These are phyloP conservation scores for Claviceps capensis DNA, from an alignment of 2,329 filamentous ascomycete genomes.

Conservation along the genomic window DNA sequence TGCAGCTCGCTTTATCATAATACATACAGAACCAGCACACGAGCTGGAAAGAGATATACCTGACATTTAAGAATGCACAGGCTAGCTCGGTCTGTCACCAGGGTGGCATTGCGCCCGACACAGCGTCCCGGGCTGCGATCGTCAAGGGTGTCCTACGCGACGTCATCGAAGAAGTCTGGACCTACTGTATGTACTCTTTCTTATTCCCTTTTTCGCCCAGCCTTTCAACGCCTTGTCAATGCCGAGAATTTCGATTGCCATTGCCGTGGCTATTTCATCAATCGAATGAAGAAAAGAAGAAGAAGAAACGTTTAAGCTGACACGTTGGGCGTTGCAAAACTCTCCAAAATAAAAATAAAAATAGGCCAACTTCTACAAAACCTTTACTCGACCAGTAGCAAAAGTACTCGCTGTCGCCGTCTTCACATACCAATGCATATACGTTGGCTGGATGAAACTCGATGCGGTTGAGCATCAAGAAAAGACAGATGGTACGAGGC, in stretches of 20 bases:
- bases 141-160: constrained; percentile 12
- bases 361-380: constrained; percentile 58
- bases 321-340: neutral
- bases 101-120: neutral
- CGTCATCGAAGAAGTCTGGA: constrained; percentile 12
- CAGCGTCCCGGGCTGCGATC: neutral
- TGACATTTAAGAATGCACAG: neutral
- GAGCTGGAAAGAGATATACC: neutral
- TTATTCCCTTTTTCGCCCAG: no score
- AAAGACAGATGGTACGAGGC: constrained; percentile 38
- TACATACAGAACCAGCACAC: neutral
- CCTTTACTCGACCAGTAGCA: constrained; percentile 57
- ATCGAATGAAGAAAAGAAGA: neutral
- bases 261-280: no score
- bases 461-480: constrained; percentile 56
- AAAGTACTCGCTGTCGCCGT: constrained; percentile 65
- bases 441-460: constrained; percentile 61
- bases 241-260: no score
- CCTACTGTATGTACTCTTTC: constrained; percentile 11
- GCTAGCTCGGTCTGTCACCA: neutral
- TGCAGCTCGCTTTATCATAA: neutral
- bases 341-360: neutral
- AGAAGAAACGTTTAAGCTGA: neutral
- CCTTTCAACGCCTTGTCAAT: no score
- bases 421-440: constrained; percentile 65